A percentile compares a stretch with the other conserved stretches of the same genome.
Evolutionary conservation across 148 eudicot genomes (phyloP).

Genomic region (Arbutus unedo): DNA sequence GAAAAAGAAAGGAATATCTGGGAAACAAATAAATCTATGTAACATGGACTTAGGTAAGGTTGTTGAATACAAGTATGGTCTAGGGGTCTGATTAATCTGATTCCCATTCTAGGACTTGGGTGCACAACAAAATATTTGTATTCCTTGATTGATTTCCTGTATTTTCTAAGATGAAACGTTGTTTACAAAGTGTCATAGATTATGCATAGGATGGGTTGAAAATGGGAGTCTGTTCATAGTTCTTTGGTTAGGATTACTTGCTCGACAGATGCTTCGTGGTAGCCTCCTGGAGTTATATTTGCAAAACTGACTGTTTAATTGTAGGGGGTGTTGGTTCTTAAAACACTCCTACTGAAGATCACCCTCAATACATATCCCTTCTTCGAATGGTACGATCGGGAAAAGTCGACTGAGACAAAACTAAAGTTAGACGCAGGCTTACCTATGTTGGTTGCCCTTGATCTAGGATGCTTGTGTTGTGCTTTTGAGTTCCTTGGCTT

Average conservation of each 20-base stretch:
- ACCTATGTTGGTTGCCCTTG: too few species aligned
- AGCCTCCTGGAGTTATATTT: background rate
- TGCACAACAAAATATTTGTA: background rate
- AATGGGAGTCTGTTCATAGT: background rate
- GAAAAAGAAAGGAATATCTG: background rate
- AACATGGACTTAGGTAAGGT: background rate
- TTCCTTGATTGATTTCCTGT: background rate
- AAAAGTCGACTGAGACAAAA: too few species aligned
- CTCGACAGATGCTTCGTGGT: constrained; percentile 1
- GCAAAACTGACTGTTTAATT: background rate
- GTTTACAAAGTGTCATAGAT: background rate
- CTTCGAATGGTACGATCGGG: too few species aligned
- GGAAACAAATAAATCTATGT: background rate
- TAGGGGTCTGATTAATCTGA: background rate
- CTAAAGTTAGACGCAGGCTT: too few species aligned
- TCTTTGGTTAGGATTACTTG: constrained; percentile 1
- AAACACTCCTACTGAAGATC: too few species aligned
- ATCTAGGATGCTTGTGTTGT: too few species aligned
- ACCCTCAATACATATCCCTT: too few species aligned
- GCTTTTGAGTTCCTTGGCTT: too few species aligned
- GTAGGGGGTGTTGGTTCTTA: too few species aligned
- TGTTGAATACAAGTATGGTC: background rate
- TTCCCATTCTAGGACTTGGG: background rate
- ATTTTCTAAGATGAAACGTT: background rate
- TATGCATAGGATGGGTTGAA: background rate